phyloP scores from a whole-genome alignment of 768 basidiomycete species.

The Leccinellum luteum region DNA sequence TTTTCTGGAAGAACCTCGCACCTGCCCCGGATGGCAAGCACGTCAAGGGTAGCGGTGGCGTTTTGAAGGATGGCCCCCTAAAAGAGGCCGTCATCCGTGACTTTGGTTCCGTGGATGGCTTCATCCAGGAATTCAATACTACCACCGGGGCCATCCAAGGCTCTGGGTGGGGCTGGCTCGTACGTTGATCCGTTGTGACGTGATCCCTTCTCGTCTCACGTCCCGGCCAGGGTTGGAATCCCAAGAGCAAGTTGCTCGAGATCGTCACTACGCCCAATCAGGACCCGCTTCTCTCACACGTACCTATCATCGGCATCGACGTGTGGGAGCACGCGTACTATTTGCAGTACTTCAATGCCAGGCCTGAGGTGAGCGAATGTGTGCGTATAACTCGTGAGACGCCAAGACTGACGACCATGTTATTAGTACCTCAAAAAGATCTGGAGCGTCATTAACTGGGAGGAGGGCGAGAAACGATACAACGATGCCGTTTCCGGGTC shows the following conservation, averaged over 20 bases:
- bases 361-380: constrained; percentile 69
- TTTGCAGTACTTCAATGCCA: constrained; percentile 95
- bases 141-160: constrained; percentile 87
- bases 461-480: constrained; percentile 73
- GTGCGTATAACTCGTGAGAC: neutral
- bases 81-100: constrained; percentile 60
- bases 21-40: constrained; percentile 47
- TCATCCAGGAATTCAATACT: constrained; percentile 84
- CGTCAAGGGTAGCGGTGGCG: constrained; percentile 62
- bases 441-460: constrained; percentile 69
- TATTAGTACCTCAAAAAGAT: constrained; percentile 71
- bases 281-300: constrained; percentile 77
- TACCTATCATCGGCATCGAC: constrained; percentile 89
- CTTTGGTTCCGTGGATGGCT: constrained; percentile 69
- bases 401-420: neutral
- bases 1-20: constrained; percentile 96
- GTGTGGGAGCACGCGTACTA: constrained; percentile 98
- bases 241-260: constrained; percentile 69
- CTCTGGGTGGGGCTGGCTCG: constrained; percentile 97
- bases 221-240: constrained; percentile 63
- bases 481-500: constrained; percentile 38
- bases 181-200: constrained; percentile 37
- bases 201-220: neutral
- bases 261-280: constrained; percentile 92
- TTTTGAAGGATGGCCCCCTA: constrained; percentile 62